Conservation (phyloP, 192 early-diverging fungal species). For the Haplosporangium gracile region DNA sequence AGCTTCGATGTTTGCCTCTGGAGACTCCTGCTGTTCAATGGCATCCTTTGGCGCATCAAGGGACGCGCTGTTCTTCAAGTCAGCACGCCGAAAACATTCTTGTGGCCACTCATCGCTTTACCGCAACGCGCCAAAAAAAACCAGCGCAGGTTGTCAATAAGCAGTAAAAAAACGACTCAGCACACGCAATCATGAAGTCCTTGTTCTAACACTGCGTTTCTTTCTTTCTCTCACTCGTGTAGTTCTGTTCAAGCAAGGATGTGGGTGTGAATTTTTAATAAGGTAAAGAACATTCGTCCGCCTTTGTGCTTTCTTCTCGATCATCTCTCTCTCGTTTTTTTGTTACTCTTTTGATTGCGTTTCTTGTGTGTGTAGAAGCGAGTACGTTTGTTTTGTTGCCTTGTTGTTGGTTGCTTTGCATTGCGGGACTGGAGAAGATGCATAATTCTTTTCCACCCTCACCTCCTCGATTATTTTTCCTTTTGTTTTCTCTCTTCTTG, state of each 20-base stretch:
- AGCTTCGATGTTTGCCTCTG: background rate
- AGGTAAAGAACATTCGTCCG: constrained; percentile 13
- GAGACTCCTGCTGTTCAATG: too few relatives aligned
- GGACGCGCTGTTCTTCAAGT: too few relatives aligned
- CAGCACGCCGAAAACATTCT: too few relatives aligned
- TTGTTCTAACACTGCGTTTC: background rate
- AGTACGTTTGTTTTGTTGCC: too few relatives aligned
- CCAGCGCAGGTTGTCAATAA: too few relatives aligned
- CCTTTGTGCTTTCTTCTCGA: background rate
- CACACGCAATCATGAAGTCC: too few relatives aligned
- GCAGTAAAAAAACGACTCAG: too few relatives aligned
- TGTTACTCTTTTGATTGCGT: background rate
- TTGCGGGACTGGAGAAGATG: background rate
- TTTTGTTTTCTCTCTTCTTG: background rate
- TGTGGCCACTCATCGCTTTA: too few relatives aligned
- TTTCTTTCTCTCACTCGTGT: background rate
- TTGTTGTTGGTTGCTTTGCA: background rate
- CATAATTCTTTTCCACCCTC: background rate
- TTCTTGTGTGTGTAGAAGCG: background rate
- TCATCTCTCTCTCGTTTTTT: too few relatives aligned
- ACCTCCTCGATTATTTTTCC: background rate
- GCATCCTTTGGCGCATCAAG: too few relatives aligned
- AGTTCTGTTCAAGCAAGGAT: constrained; percentile 52
- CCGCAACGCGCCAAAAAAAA: too few relatives aligned
- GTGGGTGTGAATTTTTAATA: constrained; percentile 38